Base-by-base conservation (phyloP, 2,329 filamentous ascomycete species). In the Apiospora saccharicola region DNA sequence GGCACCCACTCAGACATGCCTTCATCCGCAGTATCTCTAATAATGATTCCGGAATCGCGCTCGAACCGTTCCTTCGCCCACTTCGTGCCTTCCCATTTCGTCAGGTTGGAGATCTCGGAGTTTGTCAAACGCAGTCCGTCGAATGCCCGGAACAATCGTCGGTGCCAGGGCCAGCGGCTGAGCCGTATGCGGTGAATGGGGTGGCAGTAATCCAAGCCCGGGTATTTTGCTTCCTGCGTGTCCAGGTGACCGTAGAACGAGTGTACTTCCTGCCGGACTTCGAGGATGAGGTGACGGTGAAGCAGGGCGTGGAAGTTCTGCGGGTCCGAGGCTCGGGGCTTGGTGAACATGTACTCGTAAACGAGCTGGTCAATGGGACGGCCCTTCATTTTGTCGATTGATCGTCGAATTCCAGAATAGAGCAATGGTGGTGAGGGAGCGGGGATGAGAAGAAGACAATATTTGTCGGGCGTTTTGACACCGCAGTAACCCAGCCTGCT, bases 31-130 rank as follows among this genome's bases (percentile, higher is more conserved):
- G 93, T 94, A 79, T 96, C 93, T 68, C 84, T 82, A 74, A 96
- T 94, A 43, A 83, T 83, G 72, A 93, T 87, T 46, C 90, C 90
- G 78, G 94, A 92, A 78, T 95, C 93, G 72, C 88, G 87, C 84
- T 96, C 93, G 79, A 91, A 96, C 71, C 93, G 89, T 79, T 95
- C 92, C 79, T 94, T 92, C 74, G 93, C 93, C 93, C 93, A 95
- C 74, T 91, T 90, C 13, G 93, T 95, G 72, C 93, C 93, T 83
- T 95, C 93, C 93, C 93, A 96, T 78, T 93, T 92, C 72, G 93
- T 95, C 79, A 95, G 85, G 68, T 86, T 85, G 71, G 90, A 86
- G 76, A 96, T 94, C 80, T 96, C 93, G 76, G 86, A 84, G 72
- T 89, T 84, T 10, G 93, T 96, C 51, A 95, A 85, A 61, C 87